Base-by-base conservation (phyloP, 345 rosid species). In the Reutealis trisperma region DNA sequence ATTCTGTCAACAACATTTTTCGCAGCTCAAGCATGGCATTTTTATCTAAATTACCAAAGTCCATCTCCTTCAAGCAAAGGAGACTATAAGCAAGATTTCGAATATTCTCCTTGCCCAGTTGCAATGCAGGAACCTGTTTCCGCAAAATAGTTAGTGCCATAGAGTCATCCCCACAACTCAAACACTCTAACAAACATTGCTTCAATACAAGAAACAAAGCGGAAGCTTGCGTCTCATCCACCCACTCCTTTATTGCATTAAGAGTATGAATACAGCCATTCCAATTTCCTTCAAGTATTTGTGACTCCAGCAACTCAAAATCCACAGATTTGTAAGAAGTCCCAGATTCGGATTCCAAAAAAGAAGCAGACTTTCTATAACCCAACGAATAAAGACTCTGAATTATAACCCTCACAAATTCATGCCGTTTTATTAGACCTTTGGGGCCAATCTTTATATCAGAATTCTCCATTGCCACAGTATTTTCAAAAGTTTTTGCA, bases 331-430 rank as follows among this genome's bases (percentile, higher is more conserved):
- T 89, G 78, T 72, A 85, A 7, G 74, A 78, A 71, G 91, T 63
- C 51, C 88, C 86, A 0, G 97, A 93, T 84, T 95, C 98, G 0
- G 34, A 60, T 79, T 95, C 98, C 76, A 93, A 69, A 78, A 86
- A 85, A 54, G 89, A 86, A 75, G 93, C 98, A 14, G 97, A 90
- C 59, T 77, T 89, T 34, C 82, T 84, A 80, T 83, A 93, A 15
- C 99, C 98, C 76, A 91, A 84, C 0, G 98, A 85, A 85, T 90
- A 86, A 49, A 95, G 88, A 72, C 91, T 87, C 63, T 93, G 97
- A 67, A 95, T 79, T 32, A 95, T 76, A 68, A 91, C 78, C 77
- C 96, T 85, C 6, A 91, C 65, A 49, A 95, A 88, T 77, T 95
- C 99, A 45, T 84, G 85, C 78, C 83, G 85, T 75, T 80, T 88